Evolutionary conservation across 805 yeast species (phyloP), one percentile per base, ranked within the genome.

Genomic region (Sporopachydermia quercuum): DNA sequence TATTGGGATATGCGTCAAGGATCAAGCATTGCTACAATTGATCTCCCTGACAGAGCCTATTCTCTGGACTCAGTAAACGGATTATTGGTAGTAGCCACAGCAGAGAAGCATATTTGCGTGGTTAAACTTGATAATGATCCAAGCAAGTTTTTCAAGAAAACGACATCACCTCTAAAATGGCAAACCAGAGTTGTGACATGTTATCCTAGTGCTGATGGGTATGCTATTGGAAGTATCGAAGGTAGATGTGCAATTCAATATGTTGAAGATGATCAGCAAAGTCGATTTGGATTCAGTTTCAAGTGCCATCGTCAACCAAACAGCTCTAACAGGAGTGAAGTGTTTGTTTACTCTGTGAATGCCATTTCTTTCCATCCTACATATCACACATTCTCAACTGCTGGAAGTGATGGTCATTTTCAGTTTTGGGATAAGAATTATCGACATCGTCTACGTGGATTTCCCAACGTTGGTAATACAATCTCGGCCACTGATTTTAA

Each of bases 341-440:
- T 77, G 16, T 70, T 71, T 35, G 78, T 89, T 19, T 89, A 78
- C 55, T 62, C 95, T 1, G 77, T 91, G 35, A 84, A 86, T 56
- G 67, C 82, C 38, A 78, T 91, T 37, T 65, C 73, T 4, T 84
- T 87, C 66, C 96, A 91, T 54, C 97, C 97, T 3, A 63, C 72
- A 11, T 77, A 78, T 58, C 96, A 96, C 35, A 86, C 97, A 1
- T 80, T 91, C 58, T 77, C 78, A 38, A 91, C 98, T 3, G 91
- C 94, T 1, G 97, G 98, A 8, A 71, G 91, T 16, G 98, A 91
- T 59, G 98, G 98, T 16, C 69, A 87, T 11, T 79, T 87, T 63
- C 78, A 86, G 51, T 80, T 84, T 63, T 91, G 98, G 98, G 97
- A 91, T 58, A 85, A 84, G 58, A 94, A 85, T 51, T 80, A 91